Percentiles rank a stretch among this genome's conserved stretches.
Evolutionary conservation across 2,329 filamentous ascomycete species (phyloP).

Genomic region (Penicillium psychrosexuale): DNA sequence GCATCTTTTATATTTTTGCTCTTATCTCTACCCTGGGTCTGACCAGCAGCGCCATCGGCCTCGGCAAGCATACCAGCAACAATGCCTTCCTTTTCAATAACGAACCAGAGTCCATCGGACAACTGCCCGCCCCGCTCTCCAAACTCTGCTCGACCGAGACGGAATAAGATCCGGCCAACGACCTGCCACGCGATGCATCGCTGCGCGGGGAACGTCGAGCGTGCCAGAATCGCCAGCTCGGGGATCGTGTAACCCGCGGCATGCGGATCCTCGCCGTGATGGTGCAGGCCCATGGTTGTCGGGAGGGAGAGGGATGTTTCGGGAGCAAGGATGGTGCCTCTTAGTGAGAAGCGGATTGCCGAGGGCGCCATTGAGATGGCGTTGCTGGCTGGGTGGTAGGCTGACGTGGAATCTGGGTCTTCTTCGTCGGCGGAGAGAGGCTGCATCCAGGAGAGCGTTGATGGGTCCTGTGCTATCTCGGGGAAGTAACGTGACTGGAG

Average conservation of each 20-base stretch:
- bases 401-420: constrained; percentile 63
- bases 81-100: constrained; percentile 71
- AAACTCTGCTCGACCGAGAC: constrained; percentile 72
- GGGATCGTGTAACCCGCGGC: constrained; percentile 90
- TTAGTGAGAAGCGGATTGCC: constrained; percentile 84
- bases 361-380: constrained; percentile 64
- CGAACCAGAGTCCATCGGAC: constrained; percentile 77
- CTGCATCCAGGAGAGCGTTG: constrained; percentile 86
- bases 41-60: constrained; percentile 59
- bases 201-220: constrained; percentile 81
- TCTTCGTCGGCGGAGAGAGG: constrained; percentile 63
- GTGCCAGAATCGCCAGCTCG: constrained; percentile 75
- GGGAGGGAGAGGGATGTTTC: constrained; percentile 70
- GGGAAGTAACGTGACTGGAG: constrained; percentile 95
- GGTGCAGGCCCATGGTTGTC: constrained; percentile 76
- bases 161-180: constrained; percentile 77
- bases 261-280: constrained; percentile 88
- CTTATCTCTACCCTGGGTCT: constrained; percentile 9
- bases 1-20: background rate
- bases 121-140: constrained; percentile 61
- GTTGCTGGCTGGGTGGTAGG: constrained; percentile 76
- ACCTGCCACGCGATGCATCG: constrained; percentile 90
- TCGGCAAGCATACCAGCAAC: constrained; percentile 75
- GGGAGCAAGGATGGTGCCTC: constrained; percentile 75
- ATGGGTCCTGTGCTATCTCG: constrained; percentile 76